These are phyloP conservation scores for Clavispora vitiphila DNA, from an alignment of 805 yeast species.

Conservation along the genomic window DNA sequence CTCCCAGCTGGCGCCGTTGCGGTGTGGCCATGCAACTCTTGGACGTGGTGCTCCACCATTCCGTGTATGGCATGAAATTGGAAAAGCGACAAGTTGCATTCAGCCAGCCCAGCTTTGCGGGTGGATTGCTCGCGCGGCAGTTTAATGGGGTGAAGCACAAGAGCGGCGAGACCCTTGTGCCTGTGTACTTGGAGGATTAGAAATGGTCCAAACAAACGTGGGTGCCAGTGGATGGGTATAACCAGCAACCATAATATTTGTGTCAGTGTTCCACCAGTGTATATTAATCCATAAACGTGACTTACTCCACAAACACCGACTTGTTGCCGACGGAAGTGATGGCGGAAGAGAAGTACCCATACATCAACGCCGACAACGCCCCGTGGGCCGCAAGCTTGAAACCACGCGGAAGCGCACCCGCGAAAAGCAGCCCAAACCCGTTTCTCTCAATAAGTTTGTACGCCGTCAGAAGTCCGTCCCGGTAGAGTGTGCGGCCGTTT, in stretches of 20 bases:
- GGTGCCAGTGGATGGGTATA: too few species aligned
- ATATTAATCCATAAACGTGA: too few species aligned
- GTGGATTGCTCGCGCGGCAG: slow-evolving; percentile 51
- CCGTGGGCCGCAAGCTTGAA: slow-evolving; percentile 69
- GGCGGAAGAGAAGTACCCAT: slow-evolving; percentile 46
- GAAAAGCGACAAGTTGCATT: slow-evolving; percentile 49
- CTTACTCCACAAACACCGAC: slow-evolving; percentile 15
- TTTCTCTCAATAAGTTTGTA: slow-evolving; percentile 19
- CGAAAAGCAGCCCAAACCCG: slow-evolving; percentile 29
- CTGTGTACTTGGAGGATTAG: slow-evolving; percentile 39
- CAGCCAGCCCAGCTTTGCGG: slow-evolving; percentile 69
- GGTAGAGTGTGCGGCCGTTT: slow-evolving; percentile 53
- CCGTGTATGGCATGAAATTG: slow-evolving; percentile 47
- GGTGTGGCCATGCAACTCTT: slow-evolving; percentile 49
- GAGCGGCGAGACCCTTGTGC: slow-evolving; percentile 45
- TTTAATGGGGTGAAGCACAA: slow-evolving; percentile 56
- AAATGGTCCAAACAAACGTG: too few species aligned
- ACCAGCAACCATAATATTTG: too few species aligned
- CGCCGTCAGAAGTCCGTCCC: slow-evolving; percentile 49
- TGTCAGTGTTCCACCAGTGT: too few species aligned
- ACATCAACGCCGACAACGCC: slow-evolving; percentile 61
- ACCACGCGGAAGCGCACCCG: slow-evolving; percentile 53
- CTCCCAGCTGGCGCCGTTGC: slow-evolving; percentile 39
- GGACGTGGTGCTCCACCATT: slow-evolving; percentile 36
- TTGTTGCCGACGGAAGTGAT: slow-evolving; percentile 12